A percentile compares a stretch with the other conserved stretches of the same genome.
Evolutionary conservation across 805 yeast species (phyloP).

Genomic region (Candida maesae): DNA sequence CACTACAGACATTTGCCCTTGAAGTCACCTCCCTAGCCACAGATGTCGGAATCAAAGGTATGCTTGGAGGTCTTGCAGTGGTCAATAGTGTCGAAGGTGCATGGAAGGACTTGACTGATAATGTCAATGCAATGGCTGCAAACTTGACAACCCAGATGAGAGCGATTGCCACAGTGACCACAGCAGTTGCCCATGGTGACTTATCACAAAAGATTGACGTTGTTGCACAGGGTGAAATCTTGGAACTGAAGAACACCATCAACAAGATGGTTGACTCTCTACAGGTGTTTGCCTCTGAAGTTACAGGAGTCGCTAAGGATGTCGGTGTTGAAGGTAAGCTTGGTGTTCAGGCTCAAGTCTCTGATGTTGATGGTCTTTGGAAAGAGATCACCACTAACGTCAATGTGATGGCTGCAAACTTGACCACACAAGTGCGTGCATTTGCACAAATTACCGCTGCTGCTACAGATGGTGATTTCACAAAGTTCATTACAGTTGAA

Average conservation of each 20-base stretch:
- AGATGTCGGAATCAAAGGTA: slow-evolving; percentile 92
- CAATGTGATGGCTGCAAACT: slow-evolving; percentile 87
- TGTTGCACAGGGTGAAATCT: slow-evolving; percentile 86
- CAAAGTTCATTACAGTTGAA: slow-evolving; percentile 85
- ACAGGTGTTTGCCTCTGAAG: slow-evolving; percentile 84
- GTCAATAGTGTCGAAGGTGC: slow-evolving; percentile 87
- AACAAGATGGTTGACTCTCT: slow-evolving; percentile 91
- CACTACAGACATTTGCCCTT: slow-evolving; percentile 79
- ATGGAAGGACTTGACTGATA: slow-evolving; percentile 88
- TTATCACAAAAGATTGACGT: slow-evolving; percentile 85
- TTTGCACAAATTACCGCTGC: slow-evolving; percentile 93
- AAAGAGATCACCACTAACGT: slow-evolving; percentile 88
- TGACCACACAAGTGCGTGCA: slow-evolving; percentile 89
- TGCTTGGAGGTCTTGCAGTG: slow-evolving; percentile 87
- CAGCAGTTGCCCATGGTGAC: slow-evolving; percentile 93
- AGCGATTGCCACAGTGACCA: slow-evolving; percentile 89
- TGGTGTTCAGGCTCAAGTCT: slow-evolving; percentile 89
- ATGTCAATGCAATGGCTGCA: slow-evolving; percentile 91
- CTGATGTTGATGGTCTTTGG: slow-evolving; percentile 90
- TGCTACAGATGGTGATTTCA: slow-evolving; percentile 91
- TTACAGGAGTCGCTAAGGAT: slow-evolving; percentile 85
- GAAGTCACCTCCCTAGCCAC: slow-evolving; percentile 89
- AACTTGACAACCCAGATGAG: slow-evolving; percentile 88
- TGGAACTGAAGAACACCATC: slow-evolving; percentile 80
- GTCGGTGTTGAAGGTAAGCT: slow-evolving; percentile 91